A percentile compares a stretch with the other conserved stretches of the same genome.
phyloP scores from a whole-genome alignment of 345 rosid genomes.

The Pistacia integerrima region DNA sequence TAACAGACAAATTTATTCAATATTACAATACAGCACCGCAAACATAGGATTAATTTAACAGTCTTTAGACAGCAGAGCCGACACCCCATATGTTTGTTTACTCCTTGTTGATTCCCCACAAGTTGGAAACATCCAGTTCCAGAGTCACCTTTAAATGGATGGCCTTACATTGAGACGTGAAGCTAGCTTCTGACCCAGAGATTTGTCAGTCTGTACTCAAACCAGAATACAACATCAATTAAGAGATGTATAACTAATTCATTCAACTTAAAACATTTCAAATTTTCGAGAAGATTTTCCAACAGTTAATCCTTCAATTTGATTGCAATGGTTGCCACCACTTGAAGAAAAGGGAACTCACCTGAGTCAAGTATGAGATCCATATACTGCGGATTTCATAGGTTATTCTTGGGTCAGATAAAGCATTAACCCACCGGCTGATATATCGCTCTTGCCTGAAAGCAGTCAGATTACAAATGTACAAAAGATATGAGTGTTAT shows the following conservation, averaged over 20 bases:
- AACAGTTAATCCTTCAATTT: neutral
- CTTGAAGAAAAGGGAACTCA: slow-evolving; percentile 13
- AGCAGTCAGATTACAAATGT: neutral
- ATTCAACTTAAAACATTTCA: neutral
- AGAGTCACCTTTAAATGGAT: slow-evolving; percentile 48
- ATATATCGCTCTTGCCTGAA: slow-evolving; percentile 86
- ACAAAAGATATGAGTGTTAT: neutral
- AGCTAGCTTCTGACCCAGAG: slow-evolving; percentile 88
- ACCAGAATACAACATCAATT: neutral
- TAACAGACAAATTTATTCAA: slow-evolving; percentile 8
- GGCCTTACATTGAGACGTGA: slow-evolving; percentile 72
- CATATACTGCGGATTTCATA: slow-evolving; percentile 86
- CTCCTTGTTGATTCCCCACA: slow-evolving; percentile 15
- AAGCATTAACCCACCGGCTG: slow-evolving; percentile 65
- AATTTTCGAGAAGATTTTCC: neutral
- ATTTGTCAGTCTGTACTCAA: slow-evolving; percentile 57
- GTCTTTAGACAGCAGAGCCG: neutral
- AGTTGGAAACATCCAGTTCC: neutral
- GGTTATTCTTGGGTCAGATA: slow-evolving; percentile 81
- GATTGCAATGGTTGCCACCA: neutral
- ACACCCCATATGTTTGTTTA: neutral
- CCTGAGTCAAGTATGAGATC: slow-evolving; percentile 89
- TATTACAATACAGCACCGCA: slow-evolving; percentile 13
- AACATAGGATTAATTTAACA: slow-evolving; percentile 9
- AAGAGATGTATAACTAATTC: neutral